These are phyloP conservation scores for Hyaloperonospora arabidopsidis DNA, from an alignment of 352 stramenopile species.

Conservation along the genomic window DNA sequence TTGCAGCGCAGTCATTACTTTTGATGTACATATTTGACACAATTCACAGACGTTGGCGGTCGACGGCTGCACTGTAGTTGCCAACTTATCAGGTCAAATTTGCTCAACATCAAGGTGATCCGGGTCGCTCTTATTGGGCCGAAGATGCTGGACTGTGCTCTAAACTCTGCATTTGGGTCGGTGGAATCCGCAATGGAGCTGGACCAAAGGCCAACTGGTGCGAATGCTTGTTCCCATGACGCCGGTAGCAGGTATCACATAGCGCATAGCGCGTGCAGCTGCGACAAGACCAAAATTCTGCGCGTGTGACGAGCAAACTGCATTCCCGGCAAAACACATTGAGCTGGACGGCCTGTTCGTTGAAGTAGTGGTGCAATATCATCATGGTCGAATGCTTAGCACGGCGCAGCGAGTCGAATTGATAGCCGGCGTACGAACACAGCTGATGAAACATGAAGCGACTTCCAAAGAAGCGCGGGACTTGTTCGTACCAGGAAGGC, in stretches of 20 bases:
- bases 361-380: constrained; percentile 85
- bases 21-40: constrained; percentile 11
- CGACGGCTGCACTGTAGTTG: neutral
- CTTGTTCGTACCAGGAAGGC: constrained; percentile 42
- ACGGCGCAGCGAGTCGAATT: constrained; percentile 83
- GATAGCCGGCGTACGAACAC: constrained; percentile 64
- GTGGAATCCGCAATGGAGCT: constrained; percentile 7
- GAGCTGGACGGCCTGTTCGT: constrained; percentile 55
- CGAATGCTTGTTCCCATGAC: constrained; percentile 33
- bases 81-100: neutral
- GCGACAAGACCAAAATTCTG: constrained; percentile 54
- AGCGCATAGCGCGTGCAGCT: constrained; percentile 51
- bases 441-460: constrained; percentile 86
- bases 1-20: neutral
- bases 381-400: constrained; percentile 89
- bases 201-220: constrained; percentile 46
- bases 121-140: constrained; percentile 1
- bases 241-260: constrained; percentile 62
- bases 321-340: constrained; percentile 77
- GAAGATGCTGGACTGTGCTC: constrained; percentile 4
- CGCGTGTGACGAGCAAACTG: constrained; percentile 69
- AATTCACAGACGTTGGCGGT: constrained; percentile 23
- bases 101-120: constrained; percentile 6
- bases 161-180: neutral
- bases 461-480: constrained; percentile 74